phyloP scores from a whole-genome alignment of 2,329 filamentous ascomycete genomes.

The Metarhizium rileyi region DNA sequence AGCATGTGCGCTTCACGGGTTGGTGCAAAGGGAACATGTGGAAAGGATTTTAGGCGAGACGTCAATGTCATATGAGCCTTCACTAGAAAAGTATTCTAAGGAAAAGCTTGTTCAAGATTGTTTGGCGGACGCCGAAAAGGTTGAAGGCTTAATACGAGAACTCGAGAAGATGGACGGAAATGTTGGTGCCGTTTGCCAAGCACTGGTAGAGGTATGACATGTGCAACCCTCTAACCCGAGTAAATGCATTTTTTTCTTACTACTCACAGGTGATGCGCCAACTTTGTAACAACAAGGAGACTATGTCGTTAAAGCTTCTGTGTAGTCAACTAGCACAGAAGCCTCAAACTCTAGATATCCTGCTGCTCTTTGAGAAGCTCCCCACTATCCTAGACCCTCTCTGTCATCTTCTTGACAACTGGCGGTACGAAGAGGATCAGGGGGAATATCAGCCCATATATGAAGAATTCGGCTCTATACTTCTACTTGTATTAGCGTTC shows the following conservation, averaged over 20 bases:
- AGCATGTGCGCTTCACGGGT: slow-evolving; percentile 75
- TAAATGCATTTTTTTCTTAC: not conserved
- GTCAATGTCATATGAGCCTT: slow-evolving; percentile 68
- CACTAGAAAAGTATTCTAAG: slow-evolving; percentile 65
- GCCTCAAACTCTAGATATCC: slow-evolving; percentile 61
- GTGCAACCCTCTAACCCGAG: not conserved
- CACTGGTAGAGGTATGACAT: slow-evolving; percentile 56
- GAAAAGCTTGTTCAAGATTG: slow-evolving; percentile 73
- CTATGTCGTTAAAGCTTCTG: slow-evolving; percentile 66
- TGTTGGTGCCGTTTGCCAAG: slow-evolving; percentile 73
- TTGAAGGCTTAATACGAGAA: slow-evolving; percentile 68
- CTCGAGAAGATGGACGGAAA: slow-evolving; percentile 89
- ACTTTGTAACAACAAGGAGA: slow-evolving; percentile 64
- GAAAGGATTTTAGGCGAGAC: slow-evolving; percentile 75
- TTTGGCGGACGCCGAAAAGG: slow-evolving; percentile 62
- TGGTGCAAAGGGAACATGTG: slow-evolving; percentile 72
- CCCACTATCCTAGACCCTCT: slow-evolving; percentile 61
- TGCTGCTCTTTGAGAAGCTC: slow-evolving; percentile 66
- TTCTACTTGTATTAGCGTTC: slow-evolving; percentile 64
- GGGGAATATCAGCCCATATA: slow-evolving; percentile 78
- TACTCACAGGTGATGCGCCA: slow-evolving; percentile 52
- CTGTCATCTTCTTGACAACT: slow-evolving; percentile 66
- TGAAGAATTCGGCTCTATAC: slow-evolving; percentile 72
- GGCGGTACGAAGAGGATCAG: slow-evolving; percentile 76
- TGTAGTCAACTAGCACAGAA: slow-evolving; percentile 66